Conservation (phyloP, 345 rosid genomes). For the Draba incana region DNA sequence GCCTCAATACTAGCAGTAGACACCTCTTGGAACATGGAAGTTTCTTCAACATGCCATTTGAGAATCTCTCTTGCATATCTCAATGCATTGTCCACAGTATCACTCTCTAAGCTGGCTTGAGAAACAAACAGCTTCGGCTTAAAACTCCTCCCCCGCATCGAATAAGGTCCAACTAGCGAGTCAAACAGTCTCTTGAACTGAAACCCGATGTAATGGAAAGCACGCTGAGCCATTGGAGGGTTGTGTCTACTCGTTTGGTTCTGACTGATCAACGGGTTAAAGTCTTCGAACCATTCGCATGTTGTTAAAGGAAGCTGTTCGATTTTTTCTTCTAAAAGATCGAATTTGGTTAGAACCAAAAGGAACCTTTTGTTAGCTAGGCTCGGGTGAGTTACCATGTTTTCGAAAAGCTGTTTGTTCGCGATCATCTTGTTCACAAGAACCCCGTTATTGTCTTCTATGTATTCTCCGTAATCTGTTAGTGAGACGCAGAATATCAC, state of each 20-base stretch:
- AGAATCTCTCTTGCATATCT: constrained; percentile 68
- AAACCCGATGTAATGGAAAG: constrained; percentile 66
- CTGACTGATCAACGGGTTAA: constrained; percentile 60
- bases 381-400: constrained; percentile 57
- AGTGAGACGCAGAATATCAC: constrained; percentile 75
- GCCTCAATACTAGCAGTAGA: constrained; percentile 56
- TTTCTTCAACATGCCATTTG: constrained; percentile 59
- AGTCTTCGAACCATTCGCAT: constrained; percentile 88
- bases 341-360: constrained; percentile 78
- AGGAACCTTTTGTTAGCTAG: constrained; percentile 73
- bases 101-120: constrained; percentile 58
- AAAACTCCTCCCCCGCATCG: constrained; percentile 27
- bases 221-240: constrained; percentile 63
- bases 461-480: constrained; percentile 60
- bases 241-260: constrained; percentile 40
- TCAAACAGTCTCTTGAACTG: constrained; percentile 73
- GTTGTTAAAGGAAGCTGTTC: constrained; percentile 55
- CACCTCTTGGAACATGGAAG: constrained; percentile 38
- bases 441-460: constrained; percentile 55
- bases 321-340: constrained; percentile 74
- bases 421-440: constrained; percentile 77
- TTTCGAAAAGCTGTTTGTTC: constrained; percentile 68
- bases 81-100: constrained; percentile 60
- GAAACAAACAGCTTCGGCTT: constrained; percentile 62
- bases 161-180: constrained; percentile 45